Evolutionary conservation across 176 grass and related monocot species (phyloP), one percentile per base, ranked within the genome.

Genomic region (Rhynchospora breviuscula): DNA sequence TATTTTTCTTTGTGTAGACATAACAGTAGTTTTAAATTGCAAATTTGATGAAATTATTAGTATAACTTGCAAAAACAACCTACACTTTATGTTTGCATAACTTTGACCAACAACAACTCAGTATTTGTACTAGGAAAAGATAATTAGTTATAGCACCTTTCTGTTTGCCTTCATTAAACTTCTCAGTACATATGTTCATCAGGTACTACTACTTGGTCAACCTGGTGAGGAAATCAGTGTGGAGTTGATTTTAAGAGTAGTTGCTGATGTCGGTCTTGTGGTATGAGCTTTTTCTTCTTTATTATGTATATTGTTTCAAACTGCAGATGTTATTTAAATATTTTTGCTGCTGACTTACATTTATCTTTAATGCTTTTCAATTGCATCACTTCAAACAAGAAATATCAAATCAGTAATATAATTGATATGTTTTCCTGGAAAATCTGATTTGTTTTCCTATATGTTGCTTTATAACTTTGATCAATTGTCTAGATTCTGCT

Each of bases 221-320:
- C 90, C 90, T 82, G 95, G 95, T 44, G 90, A 93, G 69, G 95
- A 94, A 87, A 60, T 93, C 74, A 98, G 89, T 58, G 91, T 98
- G 89, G 95, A 98, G 84, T 72, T 98, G 54, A 87, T 91, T 51
- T 83, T 98, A 85, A 92, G 95, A 84, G 92, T 98, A 68, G 95
- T 98, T 87, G 95, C 95, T 88, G 95, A 98, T 86, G 95, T 93
- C 89, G 95, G 92, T 76, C 92, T 98, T 80, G 95, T 98, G 92
- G 95, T 98, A 93, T 56, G 84, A 52, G 12, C 29, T 10, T 78
- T 47, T 25, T 80, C n/a, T 46, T 7, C 14, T 47, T 73, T 10
- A 0, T 78, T 12, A 29, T 29, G 3, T 56, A 18, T 62, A 62
- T 63, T 17, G 63, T 58, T 63, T 81, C 23, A n/a, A 63, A 21